Conservation (phyloP, 805 yeast genomes). For the Metschnikowia reukaufii region DNA sequence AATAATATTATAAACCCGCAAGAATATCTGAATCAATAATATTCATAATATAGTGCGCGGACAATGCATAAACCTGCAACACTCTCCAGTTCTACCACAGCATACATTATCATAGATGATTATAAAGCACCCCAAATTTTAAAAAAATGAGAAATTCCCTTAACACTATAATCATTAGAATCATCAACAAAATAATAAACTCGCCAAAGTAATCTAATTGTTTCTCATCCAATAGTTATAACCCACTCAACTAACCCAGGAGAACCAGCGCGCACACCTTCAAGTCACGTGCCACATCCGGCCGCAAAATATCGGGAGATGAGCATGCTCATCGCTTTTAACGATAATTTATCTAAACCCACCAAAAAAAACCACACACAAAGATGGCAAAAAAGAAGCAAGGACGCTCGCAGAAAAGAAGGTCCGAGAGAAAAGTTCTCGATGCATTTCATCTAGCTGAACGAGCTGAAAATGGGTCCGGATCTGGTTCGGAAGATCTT, state of each 20-base stretch:
- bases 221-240: neutral
- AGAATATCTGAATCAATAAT: no score
- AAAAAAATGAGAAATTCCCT: no score
- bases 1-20: no score
- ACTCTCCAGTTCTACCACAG: no score
- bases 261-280: no score
- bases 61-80: no score
- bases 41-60: no score
- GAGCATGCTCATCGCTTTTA: neutral
- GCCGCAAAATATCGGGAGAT: neutral
- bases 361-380: neutral
- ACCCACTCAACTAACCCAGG: no score
- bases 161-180: no score
- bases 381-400: slow-evolving; percentile 19
- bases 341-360: neutral
- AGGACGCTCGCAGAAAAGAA: slow-evolving; percentile 27
- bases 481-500: slow-evolving; percentile 18
- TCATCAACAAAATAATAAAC: no score
- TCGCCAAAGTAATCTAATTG: neutral
- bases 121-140: no score
- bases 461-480: slow-evolving; percentile 32
- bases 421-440: slow-evolving; percentile 38
- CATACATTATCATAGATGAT: no score
- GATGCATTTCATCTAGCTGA: slow-evolving; percentile 49
- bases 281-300: neutral